Evolutionary conservation across 768 basidiomycete species (phyloP).

Genomic region (Mycena kentingensis): DNA sequence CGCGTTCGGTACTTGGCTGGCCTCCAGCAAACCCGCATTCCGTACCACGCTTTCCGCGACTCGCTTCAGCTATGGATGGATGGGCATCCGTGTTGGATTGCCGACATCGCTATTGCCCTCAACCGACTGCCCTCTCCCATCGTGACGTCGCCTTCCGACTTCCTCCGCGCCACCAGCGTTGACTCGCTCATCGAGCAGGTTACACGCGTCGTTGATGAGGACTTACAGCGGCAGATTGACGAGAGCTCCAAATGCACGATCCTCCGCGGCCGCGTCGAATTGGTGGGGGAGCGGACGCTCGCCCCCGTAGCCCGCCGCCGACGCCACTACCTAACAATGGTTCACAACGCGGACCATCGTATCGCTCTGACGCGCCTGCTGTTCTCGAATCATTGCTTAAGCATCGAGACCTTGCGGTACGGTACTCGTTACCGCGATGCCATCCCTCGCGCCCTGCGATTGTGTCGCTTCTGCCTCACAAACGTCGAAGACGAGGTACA

Average conservation of each 20-base stretch:
- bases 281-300: too few species aligned
- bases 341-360: too few species aligned
- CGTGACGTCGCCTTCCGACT: background rate
- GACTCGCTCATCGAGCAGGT: background rate
- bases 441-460: too few species aligned
- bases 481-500: too few species aligned
- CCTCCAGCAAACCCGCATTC: background rate
- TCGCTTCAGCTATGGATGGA: background rate
- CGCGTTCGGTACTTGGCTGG: conserved; percentile 1
- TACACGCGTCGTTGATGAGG: background rate
- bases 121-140: background rate
- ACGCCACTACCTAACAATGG: too few species aligned
- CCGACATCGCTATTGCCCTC: background rate
- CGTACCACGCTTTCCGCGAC: background rate
- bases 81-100: conserved; percentile 2
- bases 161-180: background rate
- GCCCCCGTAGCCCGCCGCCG: too few species aligned
- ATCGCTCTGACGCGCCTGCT: too few species aligned
- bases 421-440: too few species aligned
- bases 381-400: too few species aligned
- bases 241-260: background rate
- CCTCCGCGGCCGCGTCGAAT: conserved; percentile 2
- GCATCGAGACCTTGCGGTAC: too few species aligned
- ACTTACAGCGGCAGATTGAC: conserved; percentile 3
- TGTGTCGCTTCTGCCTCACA: too few species aligned